These are phyloP conservation scores for Stropharia rugosoannulata DNA, from an alignment of 768 basidiomycete species.

Conservation along the genomic window DNA sequence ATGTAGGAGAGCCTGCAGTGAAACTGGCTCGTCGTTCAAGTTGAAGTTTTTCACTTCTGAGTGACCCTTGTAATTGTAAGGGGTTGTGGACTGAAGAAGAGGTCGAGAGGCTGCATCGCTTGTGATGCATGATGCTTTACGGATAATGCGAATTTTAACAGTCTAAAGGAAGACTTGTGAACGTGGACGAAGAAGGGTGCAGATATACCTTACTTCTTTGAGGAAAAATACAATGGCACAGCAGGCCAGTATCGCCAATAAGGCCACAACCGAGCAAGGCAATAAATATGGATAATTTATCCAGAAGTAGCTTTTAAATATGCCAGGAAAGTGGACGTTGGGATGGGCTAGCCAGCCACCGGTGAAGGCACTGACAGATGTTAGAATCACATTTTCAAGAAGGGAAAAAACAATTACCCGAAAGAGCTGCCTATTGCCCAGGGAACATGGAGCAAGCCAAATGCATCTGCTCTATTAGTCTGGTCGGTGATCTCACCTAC, in stretches of 20 bases:
- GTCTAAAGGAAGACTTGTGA: background rate
- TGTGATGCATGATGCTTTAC: background rate
- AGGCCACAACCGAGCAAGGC: constrained; percentile 18
- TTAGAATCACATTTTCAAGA: background rate
- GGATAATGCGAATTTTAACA: background rate
- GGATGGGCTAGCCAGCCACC: constrained; percentile 25
- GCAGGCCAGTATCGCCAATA: constrained; percentile 15
- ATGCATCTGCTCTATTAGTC: constrained; percentile 38
- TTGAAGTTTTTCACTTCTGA: background rate
- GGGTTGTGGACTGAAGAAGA: background rate
- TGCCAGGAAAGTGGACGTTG: constrained; percentile 19
- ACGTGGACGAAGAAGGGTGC: background rate
- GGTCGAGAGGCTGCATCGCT: background rate
- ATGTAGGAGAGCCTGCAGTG: constrained; percentile 43
- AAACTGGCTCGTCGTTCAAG: constrained; percentile 31
- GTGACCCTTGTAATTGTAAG: background rate
- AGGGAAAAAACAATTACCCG: constrained; percentile 14
- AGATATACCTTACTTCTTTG: constrained; percentile 16
- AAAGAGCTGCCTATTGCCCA: constrained; percentile 27
- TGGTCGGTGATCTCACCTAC: constrained; percentile 59
- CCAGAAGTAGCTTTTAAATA: constrained; percentile 19
- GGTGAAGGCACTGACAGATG: constrained; percentile 18
- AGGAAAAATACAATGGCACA: constrained; percentile 10
- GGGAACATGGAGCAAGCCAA: constrained; percentile 26
- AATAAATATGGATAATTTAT: constrained; percentile 23